A percentile compares a stretch with the other conserved stretches of the same genome.
phyloP scores from a whole-genome alignment of 805 yeast genomes.

The Millerozyma acaciae region DNA sequence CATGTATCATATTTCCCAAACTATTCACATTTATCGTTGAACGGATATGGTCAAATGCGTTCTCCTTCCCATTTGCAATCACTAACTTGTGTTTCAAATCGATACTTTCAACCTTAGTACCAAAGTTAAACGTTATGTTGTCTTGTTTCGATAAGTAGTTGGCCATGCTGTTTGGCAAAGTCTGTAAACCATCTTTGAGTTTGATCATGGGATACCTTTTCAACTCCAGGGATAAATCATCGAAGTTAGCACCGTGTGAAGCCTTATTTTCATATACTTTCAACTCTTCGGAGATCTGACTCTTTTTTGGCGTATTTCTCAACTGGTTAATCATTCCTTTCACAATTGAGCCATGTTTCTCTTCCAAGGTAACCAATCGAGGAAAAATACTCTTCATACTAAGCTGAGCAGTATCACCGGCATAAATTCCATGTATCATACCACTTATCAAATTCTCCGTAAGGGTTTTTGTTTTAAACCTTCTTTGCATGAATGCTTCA shows the following conservation, averaged over 20 bases:
- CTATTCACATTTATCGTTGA: slow-evolving; percentile 50
- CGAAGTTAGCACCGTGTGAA: slow-evolving; percentile 38
- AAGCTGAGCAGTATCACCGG: slow-evolving; percentile 60
- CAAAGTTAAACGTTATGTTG: slow-evolving; percentile 40
- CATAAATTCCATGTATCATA: slow-evolving; percentile 83
- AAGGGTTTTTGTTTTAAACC: slow-evolving; percentile 57
- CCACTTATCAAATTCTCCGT: slow-evolving; percentile 70
- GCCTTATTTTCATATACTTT: slow-evolving; percentile 36
- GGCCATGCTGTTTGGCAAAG: slow-evolving; percentile 44
- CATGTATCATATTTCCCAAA: slow-evolving; percentile 30
- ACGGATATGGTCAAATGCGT: slow-evolving; percentile 56
- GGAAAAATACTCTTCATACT: slow-evolving; percentile 65
- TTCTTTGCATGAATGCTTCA: slow-evolving; percentile 57
- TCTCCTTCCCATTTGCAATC: slow-evolving; percentile 11
- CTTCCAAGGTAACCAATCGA: slow-evolving; percentile 53
- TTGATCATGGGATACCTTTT: slow-evolving; percentile 60
- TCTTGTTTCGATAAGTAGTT: slow-evolving; percentile 30
- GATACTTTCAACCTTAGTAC: slow-evolving; percentile 20
- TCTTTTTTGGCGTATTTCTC: slow-evolving; percentile 1
- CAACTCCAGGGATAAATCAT: slow-evolving; percentile 31
- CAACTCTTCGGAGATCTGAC: slow-evolving; percentile 16
- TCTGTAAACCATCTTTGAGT: slow-evolving; percentile 53
- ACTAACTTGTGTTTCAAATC: slow-evolving; percentile 13
- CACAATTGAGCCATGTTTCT: slow-evolving; percentile 54
- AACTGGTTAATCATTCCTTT: slow-evolving; percentile 32